Evolutionary conservation across 176 grass and related monocot species (phyloP).

Genomic region (Oryza australiensis): DNA sequence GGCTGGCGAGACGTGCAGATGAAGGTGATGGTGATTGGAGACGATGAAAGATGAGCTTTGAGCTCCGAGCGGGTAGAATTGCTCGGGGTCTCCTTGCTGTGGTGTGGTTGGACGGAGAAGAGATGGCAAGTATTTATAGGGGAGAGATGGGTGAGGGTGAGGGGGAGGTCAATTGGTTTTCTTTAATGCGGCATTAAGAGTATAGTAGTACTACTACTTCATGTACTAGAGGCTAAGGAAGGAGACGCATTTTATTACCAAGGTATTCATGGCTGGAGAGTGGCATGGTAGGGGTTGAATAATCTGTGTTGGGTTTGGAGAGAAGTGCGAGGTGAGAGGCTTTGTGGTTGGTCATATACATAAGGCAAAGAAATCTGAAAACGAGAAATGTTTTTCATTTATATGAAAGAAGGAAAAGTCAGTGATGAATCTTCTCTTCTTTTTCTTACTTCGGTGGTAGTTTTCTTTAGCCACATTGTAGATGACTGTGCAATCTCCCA

Average conservation of each 20-base stretch:
- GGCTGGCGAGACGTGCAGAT: background rate
- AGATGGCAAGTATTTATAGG: slow-evolving; percentile 58
- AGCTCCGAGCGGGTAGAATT: slow-evolving; percentile 26
- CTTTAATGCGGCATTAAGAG: slow-evolving; percentile 55
- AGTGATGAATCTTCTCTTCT: background rate
- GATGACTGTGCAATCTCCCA: background rate
- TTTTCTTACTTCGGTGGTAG: background rate
- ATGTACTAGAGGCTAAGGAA: background rate
- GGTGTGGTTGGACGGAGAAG: slow-evolving; percentile 32
- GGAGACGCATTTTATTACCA: slow-evolving; percentile 38
- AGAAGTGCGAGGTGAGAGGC: slow-evolving; percentile 62
- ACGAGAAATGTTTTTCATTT: background rate
- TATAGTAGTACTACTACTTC: slow-evolving; percentile 19
- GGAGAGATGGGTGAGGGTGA: slow-evolving; percentile 16
- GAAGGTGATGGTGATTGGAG: slow-evolving; percentile 9
- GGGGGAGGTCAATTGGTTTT: slow-evolving; percentile 69
- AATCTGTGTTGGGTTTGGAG: slow-evolving; percentile 53
- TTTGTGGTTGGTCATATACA: slow-evolving; percentile 23
- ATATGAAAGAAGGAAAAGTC: background rate
- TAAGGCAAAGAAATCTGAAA: background rate
- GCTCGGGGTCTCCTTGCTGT: slow-evolving; percentile 30
- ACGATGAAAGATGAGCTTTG: background rate
- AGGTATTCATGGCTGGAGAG: slow-evolving; percentile 54
- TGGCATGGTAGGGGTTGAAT: slow-evolving; percentile 46
- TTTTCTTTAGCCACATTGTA: background rate